These are phyloP conservation scores for Microstroma glucosiphilum DNA, from an alignment of 1,284 basidiomycete genomes.

Conservation along the genomic window DNA sequence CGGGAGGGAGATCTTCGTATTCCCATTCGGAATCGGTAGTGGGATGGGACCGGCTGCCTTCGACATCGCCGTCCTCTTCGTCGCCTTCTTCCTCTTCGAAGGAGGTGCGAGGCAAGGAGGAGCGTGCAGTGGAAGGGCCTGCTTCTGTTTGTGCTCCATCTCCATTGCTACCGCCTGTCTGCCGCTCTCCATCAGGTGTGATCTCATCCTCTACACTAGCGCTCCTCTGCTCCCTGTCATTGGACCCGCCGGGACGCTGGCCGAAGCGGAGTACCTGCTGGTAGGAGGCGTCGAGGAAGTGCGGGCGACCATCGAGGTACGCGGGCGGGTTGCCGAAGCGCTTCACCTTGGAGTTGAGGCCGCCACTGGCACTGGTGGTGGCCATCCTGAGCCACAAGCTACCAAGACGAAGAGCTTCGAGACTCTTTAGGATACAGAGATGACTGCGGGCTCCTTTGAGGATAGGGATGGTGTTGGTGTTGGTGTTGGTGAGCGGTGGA, in stretches of 20 bases:
- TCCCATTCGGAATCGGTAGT: neutral
- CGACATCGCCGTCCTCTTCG: neutral
- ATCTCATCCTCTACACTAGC: neutral
- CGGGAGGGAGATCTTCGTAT: neutral
- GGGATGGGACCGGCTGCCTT: neutral
- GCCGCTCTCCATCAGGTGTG: neutral
- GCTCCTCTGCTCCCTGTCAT: neutral
- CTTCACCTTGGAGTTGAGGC: too few relatives aligned
- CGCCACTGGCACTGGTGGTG: too few relatives aligned
- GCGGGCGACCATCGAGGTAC: neutral
- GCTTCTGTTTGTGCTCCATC: neutral
- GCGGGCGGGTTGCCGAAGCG: neutral
- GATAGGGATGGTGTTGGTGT: too few relatives aligned
- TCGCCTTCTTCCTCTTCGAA: neutral
- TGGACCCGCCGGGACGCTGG: neutral
- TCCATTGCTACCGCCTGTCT: neutral
- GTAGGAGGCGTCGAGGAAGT: slow-evolving; percentile 4
- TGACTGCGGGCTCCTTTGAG: too few relatives aligned
- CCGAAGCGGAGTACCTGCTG: neutral
- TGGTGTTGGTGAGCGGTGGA: too few relatives aligned
- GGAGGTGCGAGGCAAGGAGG: neutral
- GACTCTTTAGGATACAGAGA: too few relatives aligned
- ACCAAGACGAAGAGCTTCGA: too few relatives aligned
- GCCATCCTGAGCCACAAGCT: too few relatives aligned
- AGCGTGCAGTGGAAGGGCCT: neutral